Evolutionary conservation across 345 rosid genomes (phyloP).

Genomic region (Rhizophora apiculata): DNA sequence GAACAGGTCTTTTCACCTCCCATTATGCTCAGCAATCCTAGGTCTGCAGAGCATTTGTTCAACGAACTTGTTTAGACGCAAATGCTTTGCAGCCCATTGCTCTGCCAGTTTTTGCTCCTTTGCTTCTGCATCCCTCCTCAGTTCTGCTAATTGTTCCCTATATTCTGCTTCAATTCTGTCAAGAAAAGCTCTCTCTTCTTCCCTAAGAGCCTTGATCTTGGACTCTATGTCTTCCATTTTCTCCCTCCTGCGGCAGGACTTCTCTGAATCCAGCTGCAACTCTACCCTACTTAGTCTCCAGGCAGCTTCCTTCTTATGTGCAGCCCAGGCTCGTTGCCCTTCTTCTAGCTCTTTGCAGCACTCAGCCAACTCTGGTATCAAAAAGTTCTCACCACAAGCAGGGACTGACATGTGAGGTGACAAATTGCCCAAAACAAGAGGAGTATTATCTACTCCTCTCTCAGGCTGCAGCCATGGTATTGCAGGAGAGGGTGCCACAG

Average conservation of each 20-base stretch:
- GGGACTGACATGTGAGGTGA: slow-evolving; percentile 39
- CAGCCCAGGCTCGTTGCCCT: slow-evolving; percentile 74
- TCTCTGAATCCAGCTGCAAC: slow-evolving; percentile 93
- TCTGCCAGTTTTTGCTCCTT: slow-evolving; percentile 90
- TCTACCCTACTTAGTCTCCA: slow-evolving; percentile 94
- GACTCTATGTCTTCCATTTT: slow-evolving; percentile 85
- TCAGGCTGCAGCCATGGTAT: slow-evolving; percentile 86
- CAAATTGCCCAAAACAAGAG: slow-evolving; percentile 50
- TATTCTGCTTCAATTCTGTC: slow-evolving; percentile 80
- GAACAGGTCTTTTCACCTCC: slow-evolving; percentile 28
- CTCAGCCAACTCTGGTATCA: slow-evolving; percentile 70
- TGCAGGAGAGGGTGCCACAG: slow-evolving; percentile 59
- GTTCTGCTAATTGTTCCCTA: slow-evolving; percentile 61
- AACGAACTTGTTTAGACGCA: slow-evolving; percentile 66
- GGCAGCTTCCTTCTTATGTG: slow-evolving; percentile 89
- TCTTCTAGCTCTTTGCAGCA: slow-evolving; percentile 92
- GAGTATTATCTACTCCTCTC: slow-evolving; percentile 45
- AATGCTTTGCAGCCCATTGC: slow-evolving; percentile 77
- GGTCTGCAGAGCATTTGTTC: slow-evolving; percentile 76
- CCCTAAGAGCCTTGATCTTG: slow-evolving; percentile 74
- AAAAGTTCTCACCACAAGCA: slow-evolving; percentile 48
- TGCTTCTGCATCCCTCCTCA: slow-evolving; percentile 76
- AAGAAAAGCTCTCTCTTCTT: slow-evolving; percentile 67
- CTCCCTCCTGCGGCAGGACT: slow-evolving; percentile 67
- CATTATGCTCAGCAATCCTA: slow-evolving; percentile 40